Percentiles rank a stretch among this genome's conserved stretches.
These are phyloP conservation scores for Chrysoporthe austroafricana DNA, from an alignment of 2,329 filamentous ascomycete genomes.

Conservation along the genomic window DNA sequence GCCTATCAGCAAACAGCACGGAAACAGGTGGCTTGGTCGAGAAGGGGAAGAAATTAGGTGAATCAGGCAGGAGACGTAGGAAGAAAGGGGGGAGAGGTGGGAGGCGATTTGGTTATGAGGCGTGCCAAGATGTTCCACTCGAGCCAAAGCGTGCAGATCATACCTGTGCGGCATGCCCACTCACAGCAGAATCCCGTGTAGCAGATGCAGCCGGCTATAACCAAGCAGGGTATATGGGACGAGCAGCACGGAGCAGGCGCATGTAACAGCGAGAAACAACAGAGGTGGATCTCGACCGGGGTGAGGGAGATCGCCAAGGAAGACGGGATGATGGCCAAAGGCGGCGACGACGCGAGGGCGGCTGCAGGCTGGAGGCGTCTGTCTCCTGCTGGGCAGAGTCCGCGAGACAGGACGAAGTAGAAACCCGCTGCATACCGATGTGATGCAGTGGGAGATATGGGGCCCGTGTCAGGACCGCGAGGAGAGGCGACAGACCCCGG, in stretches of 20 bases:
- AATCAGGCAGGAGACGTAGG: conserved; percentile 31
- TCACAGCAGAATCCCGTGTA: conserved; percentile 35
- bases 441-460: conserved; percentile 19
- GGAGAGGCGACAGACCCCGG: conserved; percentile 1
- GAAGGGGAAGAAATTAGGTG: conserved; percentile 30
- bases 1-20: conserved; percentile 30
- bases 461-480: conserved; percentile 9
- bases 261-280: conserved; percentile 17
- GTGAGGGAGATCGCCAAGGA: conserved; percentile 16
- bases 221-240: conserved; percentile 23
- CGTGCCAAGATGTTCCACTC: conserved; percentile 40
- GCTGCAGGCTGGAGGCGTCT: neutral
- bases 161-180: conserved; percentile 46
- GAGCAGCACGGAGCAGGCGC: conserved; percentile 15
- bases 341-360: conserved; percentile 1
- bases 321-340: conserved; percentile 24
- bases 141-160: conserved; percentile 49
- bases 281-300: conserved; percentile 12
- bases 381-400: neutral
- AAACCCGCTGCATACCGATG: conserved; percentile 22
- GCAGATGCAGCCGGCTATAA: conserved; percentile 20
- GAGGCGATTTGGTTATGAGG: conserved; percentile 38
- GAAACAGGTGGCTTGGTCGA: conserved; percentile 20
- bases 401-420: conserved; percentile 22
- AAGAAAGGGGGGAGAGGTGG: conserved; percentile 32